A percentile compares a stretch with the other conserved stretches of the same genome.
phyloP scores from a whole-genome alignment of 306 rosid genomes.

The Malus orientalis region DNA sequence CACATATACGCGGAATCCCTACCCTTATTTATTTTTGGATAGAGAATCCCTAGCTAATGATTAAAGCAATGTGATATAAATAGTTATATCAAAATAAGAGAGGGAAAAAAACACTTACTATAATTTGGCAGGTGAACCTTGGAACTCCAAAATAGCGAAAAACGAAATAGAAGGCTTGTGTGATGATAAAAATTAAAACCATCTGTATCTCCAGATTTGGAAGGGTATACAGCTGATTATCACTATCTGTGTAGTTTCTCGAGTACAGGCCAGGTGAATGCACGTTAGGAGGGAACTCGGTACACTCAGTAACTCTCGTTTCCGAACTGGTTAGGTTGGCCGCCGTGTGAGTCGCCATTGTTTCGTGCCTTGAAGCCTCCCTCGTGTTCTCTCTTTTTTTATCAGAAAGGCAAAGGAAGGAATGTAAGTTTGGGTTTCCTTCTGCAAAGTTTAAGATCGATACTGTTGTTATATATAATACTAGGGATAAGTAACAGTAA shows the following conservation, averaged over 20 bases:
- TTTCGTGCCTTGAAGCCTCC: not conserved
- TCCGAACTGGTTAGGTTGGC: not conserved
- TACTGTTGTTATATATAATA: not conserved
- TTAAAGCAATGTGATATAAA: not conserved
- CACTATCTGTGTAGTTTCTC: not conserved
- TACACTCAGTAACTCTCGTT: not conserved
- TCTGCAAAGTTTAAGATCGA: not conserved
- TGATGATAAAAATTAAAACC: slow-evolving; percentile 24
- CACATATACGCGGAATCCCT: not conserved
- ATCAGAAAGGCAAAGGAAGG: not conserved
- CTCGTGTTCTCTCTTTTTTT: not conserved
- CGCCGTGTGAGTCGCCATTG: not conserved
- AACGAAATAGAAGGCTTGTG: slow-evolving; percentile 5
- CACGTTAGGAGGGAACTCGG: not conserved
- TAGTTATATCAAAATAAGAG: not conserved
- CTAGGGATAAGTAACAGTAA: not conserved
- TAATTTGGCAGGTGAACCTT: slow-evolving; percentile 33
- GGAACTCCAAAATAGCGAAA: slow-evolving; percentile 34
- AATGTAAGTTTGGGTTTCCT: not conserved
- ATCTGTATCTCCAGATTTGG: slow-evolving; percentile 40
- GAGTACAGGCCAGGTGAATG: not conserved
- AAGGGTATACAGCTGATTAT: not conserved
- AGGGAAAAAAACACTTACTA: slow-evolving; percentile 18
- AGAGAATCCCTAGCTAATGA: no score
- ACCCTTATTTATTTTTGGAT: no score